phyloP scores from a whole-genome alignment of 768 basidiomycete genomes.

The Gymnopilus dilepis region DNA sequence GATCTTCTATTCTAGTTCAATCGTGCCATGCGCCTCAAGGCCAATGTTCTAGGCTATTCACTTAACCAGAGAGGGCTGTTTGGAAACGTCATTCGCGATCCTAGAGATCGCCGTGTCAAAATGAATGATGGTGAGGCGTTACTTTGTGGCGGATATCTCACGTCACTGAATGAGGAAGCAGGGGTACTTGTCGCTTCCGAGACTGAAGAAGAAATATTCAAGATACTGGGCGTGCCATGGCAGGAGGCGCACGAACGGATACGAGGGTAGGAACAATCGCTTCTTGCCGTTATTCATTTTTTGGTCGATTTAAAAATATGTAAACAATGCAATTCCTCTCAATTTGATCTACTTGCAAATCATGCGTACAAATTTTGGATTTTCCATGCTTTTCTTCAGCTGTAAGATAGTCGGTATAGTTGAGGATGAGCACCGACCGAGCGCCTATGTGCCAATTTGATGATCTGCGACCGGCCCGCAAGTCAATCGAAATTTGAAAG shows the following conservation, averaged over 20 bases:
- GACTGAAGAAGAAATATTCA: constrained; percentile 88
- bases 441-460: neutral
- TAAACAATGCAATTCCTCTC: too few species aligned
- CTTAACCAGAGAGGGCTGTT: constrained; percentile 89
- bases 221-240: constrained; percentile 79
- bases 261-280: constrained; percentile 37
- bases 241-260: constrained; percentile 81
- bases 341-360: too few species aligned
- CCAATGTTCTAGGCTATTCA: constrained; percentile 78
- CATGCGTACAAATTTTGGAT: too few species aligned
- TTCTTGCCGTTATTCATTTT: neutral
- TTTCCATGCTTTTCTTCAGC: too few species aligned
- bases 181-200: constrained; percentile 78
- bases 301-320: too few species aligned
- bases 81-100: constrained; percentile 73
- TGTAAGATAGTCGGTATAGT: neutral
- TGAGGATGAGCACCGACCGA: too few species aligned
- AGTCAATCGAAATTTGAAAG: neutral
- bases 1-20: constrained; percentile 67
- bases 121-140: constrained; percentile 56
- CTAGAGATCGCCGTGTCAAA: constrained; percentile 63
- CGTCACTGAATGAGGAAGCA: constrained; percentile 28
- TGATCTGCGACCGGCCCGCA: neutral
- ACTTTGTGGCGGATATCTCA: neutral
- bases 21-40: constrained; percentile 85